Evolutionary conservation across 495 filamentous ascomycete genomes (phyloP).

Genomic region (Hypoxylon lenormandii): DNA sequence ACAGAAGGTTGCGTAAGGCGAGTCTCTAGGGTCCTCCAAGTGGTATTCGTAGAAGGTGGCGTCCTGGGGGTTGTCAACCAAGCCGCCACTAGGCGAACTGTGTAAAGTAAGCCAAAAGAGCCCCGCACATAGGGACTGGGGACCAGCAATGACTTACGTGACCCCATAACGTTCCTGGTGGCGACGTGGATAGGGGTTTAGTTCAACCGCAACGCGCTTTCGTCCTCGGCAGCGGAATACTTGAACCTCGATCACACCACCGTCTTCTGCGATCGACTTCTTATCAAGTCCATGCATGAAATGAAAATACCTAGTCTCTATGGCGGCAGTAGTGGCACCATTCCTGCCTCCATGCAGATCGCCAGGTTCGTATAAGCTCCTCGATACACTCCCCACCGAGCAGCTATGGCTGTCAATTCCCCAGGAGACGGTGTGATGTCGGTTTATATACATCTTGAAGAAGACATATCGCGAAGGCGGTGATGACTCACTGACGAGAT

Average conservation of each 20-base stretch:
- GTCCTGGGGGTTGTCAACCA: conserved; percentile 62
- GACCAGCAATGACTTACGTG: conserved; percentile 50
- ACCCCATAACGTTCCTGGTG: conserved; percentile 61
- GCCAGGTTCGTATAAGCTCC: conserved; percentile 60
- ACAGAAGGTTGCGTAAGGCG: conserved; percentile 61
- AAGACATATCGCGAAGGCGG: conserved; percentile 55
- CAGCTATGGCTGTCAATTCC: conserved; percentile 54
- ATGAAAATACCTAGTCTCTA: conserved; percentile 59
- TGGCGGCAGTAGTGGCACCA: conserved; percentile 41
- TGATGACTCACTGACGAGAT: conserved; percentile 50
- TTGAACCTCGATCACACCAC: conserved; percentile 65
- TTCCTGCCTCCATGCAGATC: conserved; percentile 39
- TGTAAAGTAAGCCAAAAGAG: conserved; percentile 18
- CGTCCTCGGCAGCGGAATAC: conserved; percentile 61
- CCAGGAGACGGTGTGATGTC: conserved; percentile 60
- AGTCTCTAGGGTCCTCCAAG: conserved; percentile 61
- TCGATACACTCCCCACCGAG: conserved; percentile 54
- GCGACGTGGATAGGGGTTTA: conserved; percentile 55
- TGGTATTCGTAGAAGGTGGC: conserved; percentile 60
- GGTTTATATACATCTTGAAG: conserved; percentile 67
- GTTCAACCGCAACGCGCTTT: conserved; percentile 49
- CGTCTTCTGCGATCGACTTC: conserved; percentile 59
- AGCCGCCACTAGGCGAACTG: conserved; percentile 59
- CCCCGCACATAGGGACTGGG: neutral
- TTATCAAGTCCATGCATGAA: conserved; percentile 55